Evolutionary conservation across 192 early-diverging fungal species (phyloP).

Genomic region (Backusella tuberculispora): DNA sequence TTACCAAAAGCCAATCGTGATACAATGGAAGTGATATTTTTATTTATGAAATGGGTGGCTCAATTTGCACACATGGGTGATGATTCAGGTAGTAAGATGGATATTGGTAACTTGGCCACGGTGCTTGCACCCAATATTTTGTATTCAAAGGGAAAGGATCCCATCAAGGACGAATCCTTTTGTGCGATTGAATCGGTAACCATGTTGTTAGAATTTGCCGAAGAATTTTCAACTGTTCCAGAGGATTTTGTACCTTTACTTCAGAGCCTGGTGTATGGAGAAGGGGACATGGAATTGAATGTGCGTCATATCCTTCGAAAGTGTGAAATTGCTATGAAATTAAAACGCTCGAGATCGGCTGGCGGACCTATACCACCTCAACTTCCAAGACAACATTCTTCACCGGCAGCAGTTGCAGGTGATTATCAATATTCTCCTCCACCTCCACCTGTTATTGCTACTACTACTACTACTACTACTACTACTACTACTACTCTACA

Average conservation of each 20-base stretch:
- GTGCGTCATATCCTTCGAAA: slow-evolving; percentile 58
- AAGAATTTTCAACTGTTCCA: slow-evolving; percentile 63
- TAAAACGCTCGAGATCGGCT: slow-evolving; percentile 48
- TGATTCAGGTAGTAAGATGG: slow-evolving; percentile 90
- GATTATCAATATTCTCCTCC: not conserved
- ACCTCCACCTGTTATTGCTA: not conserved
- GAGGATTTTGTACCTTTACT: slow-evolving; percentile 58
- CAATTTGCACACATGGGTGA: slow-evolving; percentile 57
- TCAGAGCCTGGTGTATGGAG: slow-evolving; percentile 50
- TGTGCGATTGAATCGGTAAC: slow-evolving; percentile 69
- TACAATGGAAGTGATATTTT: slow-evolving; percentile 87
- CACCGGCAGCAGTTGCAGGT: slow-evolving; percentile 18
- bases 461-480: not conserved
- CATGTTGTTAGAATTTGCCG: slow-evolving; percentile 65
- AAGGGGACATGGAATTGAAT: slow-evolving; percentile 51
- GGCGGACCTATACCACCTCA: slow-evolving; percentile 18
- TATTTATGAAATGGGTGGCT: slow-evolving; percentile 88
- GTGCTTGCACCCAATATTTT: slow-evolving; percentile 95
- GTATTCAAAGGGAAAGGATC: slow-evolving; percentile 86
- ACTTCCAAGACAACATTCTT: slow-evolving; percentile 28
- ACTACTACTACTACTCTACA: not conserved
- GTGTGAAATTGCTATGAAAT: slow-evolving; percentile 55
- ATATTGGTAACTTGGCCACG: slow-evolving; percentile 87
- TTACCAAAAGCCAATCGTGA: slow-evolving; percentile 95
- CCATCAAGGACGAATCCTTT: slow-evolving; percentile 73